These are phyloP conservation scores for Aurantiochytrium sp. DNA, from an alignment of 108 stramenopile genomes.

Conservation along the genomic window DNA sequence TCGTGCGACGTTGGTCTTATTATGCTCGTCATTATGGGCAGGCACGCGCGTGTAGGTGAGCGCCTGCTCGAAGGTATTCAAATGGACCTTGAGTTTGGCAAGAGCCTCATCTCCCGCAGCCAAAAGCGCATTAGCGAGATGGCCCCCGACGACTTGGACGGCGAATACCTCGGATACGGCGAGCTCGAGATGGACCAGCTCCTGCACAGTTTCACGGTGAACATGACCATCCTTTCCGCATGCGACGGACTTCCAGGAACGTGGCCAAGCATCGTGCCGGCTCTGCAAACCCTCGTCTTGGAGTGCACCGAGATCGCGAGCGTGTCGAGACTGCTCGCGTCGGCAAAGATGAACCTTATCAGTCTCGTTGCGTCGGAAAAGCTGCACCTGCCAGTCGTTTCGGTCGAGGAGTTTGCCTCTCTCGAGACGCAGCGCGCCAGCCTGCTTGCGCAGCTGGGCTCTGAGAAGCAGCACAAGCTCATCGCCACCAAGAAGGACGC, in stretches of 20 bases:
- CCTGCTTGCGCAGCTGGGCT: not conserved
- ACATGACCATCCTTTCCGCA: not conserved
- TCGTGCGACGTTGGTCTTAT: not conserved
- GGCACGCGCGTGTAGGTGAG: not conserved
- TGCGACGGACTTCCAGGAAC: not conserved
- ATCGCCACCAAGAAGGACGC: not conserved
- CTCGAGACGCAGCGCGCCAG: not conserved
- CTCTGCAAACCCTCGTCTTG: not conserved
- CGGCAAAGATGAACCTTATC: not conserved
- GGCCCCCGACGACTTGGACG: not conserved
- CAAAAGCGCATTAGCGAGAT: not conserved
- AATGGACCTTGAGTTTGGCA: not conserved
- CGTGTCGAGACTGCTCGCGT: not conserved
- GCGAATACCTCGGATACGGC: not conserved
- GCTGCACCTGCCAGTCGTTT: not conserved
- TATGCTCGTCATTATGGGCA: not conserved
- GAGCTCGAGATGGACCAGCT: conserved; percentile 27
- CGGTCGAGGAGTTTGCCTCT: not conserved
- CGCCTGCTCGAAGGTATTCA: not conserved
- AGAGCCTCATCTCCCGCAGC: not conserved
- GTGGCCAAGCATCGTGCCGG: not conserved
- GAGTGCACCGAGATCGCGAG: not conserved
- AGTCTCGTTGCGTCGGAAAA: not conserved
- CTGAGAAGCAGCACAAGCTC: not conserved
- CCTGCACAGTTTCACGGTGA: not conserved